Evolutionary conservation across 176 grass and related monocot species (phyloP), one percentile per base, ranked within the genome.

Genomic region (Oryza rufipogon): DNA sequence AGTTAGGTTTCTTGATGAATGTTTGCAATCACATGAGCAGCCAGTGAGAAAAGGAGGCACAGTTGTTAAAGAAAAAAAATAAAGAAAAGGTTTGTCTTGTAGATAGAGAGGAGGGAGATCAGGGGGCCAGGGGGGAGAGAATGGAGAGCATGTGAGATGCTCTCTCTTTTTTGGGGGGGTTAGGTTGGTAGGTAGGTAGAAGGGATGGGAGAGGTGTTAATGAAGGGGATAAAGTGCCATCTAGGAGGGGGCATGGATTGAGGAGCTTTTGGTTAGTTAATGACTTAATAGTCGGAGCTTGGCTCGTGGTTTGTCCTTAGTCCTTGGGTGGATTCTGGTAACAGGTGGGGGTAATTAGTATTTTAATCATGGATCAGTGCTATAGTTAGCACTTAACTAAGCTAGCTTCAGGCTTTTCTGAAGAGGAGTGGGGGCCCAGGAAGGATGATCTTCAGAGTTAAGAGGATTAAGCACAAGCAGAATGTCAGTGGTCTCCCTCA

Each of bases 101-200:
- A 70, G 85, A 88, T 71, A 61, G 80, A 73, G 86, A n/a, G 64
- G 36, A 38, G 36, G 78, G 88, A 88, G 23, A 23, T 23, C 23
- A 23, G 54, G 54, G n/a, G 54, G n/a, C n/a, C 19, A 58, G 54
- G 19, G 54, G 2, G 19, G 16, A 56, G 52, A 19, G 16, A 56
- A 19, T 56, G 89, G 91, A 77, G 83, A 80, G 85, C 94, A 93
- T 96, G 88, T 91, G 91, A 83, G 74, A 34, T 96, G 86, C 86
- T 48, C 65, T 64, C 23, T 0, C 13, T 70, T 80, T 75, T 49
- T 49, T 48, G 6, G 42, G 7, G 47, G 13, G 3, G 39, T 39
- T 69, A 25, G 86, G 70, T 88, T 8, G 70, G 81, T 30, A 15
- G 84, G 90, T 86, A 45, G 79, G 82, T 79, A 83, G 58, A 83